Evolutionary conservation across 768 basidiomycete species (phyloP).

Genomic region (Boletus patriciae): DNA sequence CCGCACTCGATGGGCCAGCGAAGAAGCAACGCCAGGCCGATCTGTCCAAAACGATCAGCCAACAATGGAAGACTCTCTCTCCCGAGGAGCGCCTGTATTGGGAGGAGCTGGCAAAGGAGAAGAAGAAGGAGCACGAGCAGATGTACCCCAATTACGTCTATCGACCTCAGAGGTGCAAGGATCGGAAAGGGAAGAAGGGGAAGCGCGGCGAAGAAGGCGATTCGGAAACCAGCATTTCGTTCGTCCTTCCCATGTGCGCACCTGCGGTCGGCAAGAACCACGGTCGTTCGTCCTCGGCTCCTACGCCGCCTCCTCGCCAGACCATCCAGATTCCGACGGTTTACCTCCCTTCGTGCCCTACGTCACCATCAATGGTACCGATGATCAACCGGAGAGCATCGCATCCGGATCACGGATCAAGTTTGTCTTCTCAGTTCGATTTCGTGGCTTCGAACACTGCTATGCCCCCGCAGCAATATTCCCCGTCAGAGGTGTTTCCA

Average conservation of each 20-base stretch:
- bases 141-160: constrained; percentile 79
- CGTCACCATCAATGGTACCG: constrained; percentile 53
- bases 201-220: constrained; percentile 43
- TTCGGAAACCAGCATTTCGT: constrained; percentile 54
- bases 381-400: constrained; percentile 64
- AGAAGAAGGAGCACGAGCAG: constrained; percentile 76
- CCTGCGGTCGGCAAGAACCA: constrained; percentile 42
- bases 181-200: constrained; percentile 49
- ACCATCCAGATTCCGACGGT: constrained; percentile 69
- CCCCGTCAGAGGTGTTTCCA: constrained; percentile 28
- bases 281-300: constrained; percentile 53
- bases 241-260: constrained; percentile 41
- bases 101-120: constrained; percentile 76
- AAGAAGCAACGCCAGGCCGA: constrained; percentile 80
- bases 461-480: constrained; percentile 42
- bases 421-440: constrained; percentile 50
- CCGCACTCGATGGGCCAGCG: constrained; percentile 36
- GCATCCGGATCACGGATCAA: constrained; percentile 48
- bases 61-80: constrained; percentile 72
- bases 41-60: constrained; percentile 79
- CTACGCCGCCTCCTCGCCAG: constrained; percentile 68
- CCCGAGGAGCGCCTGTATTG: constrained; percentile 68
- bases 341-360: constrained; percentile 60
- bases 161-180: constrained; percentile 60
- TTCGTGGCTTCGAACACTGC: constrained; percentile 50